Evolutionary conservation across 768 basidiomycete species (phyloP).

Genomic region (Megacollybia marginata): DNA sequence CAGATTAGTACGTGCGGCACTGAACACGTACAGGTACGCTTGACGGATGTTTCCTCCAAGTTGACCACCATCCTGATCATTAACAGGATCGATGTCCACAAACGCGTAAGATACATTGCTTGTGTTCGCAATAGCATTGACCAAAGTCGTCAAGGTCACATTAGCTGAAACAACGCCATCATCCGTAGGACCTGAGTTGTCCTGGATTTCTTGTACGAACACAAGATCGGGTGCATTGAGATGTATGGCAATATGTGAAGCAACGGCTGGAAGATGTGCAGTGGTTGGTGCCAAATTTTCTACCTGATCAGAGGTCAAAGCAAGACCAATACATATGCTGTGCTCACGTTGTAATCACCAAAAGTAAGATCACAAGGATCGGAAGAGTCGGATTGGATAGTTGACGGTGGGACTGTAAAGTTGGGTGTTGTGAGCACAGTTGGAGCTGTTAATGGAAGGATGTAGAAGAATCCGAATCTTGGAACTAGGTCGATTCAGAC

Average conservation of each 20-base stretch:
- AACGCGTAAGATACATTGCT: conserved; percentile 41
- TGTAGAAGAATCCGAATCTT: conserved; percentile 46
- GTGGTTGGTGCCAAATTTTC: conserved; percentile 50
- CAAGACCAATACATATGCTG: neutral
- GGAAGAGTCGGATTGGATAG: conserved; percentile 22
- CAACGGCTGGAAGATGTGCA: conserved; percentile 38
- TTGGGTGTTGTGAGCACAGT: conserved; percentile 31
- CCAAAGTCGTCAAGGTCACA: conserved; percentile 41
- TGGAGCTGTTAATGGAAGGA: conserved; percentile 52
- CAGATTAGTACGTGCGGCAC: neutral
- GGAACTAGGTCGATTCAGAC: neutral
- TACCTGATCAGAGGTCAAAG: conserved; percentile 25
- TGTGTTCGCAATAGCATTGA: conserved; percentile 36
- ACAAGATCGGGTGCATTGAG: conserved; percentile 47
- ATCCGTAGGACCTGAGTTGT: conserved; percentile 44
- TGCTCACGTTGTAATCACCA: conserved; percentile 52
- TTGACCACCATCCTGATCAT: conserved; percentile 50
- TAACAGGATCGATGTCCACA: conserved; percentile 41
- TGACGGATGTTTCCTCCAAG: conserved; percentile 60
- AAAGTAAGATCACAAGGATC: conserved; percentile 41
- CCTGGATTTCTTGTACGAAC: conserved; percentile 61
- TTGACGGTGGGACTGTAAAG: conserved; percentile 29
- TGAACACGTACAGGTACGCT: conserved; percentile 39
- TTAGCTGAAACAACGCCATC: conserved; percentile 49
- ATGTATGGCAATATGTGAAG: conserved; percentile 51